A percentile compares a stretch with the other conserved stretches of the same genome.
These are phyloP conservation scores for Lichtheimia corymbifera DNA, from an alignment of 371 early-diverging fungal genomes.

Conservation along the genomic window DNA sequence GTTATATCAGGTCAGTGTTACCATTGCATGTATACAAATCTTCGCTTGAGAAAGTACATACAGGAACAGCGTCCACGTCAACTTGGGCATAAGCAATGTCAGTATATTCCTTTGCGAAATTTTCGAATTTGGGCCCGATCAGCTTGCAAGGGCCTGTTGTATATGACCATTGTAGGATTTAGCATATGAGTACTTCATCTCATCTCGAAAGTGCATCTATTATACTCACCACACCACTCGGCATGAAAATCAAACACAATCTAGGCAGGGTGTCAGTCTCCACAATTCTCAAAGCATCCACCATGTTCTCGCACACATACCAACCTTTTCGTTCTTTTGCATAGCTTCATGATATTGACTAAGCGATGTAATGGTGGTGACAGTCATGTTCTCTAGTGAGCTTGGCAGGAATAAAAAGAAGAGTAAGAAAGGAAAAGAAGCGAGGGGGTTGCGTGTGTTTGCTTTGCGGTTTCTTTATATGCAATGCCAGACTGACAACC, in stretches of 20 bases:
- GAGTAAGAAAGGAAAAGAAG: too few relatives aligned
- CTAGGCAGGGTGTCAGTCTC: slow-evolving; percentile 1
- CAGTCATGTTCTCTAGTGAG: too few relatives aligned
- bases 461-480: too few relatives aligned
- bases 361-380: slow-evolving; percentile 4
- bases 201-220: too few relatives aligned
- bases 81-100: slow-evolving; percentile 80
- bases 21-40: too few relatives aligned
- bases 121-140: slow-evolving; percentile 74
- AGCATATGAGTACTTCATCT: too few relatives aligned
- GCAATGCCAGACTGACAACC: too few relatives aligned
- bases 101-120: slow-evolving; percentile 53
- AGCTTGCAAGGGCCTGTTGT: slow-evolving; percentile 78
- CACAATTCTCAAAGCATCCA: too few relatives aligned
- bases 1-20: not conserved
- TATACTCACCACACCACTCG: slow-evolving; percentile 54
- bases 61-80: slow-evolving; percentile 72
- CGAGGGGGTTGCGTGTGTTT: too few relatives aligned
- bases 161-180: too few relatives aligned
- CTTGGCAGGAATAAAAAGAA: too few relatives aligned
- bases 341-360: slow-evolving; percentile 34
- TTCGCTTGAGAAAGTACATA: slow-evolving; percentile 26
- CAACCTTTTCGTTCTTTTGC: slow-evolving; percentile 23
- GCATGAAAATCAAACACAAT: slow-evolving; percentile 71
- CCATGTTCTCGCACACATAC: too few relatives aligned